Conservation (phyloP, 1,284 basidiomycete genomes). For the Tausonia pullulans region DNA sequence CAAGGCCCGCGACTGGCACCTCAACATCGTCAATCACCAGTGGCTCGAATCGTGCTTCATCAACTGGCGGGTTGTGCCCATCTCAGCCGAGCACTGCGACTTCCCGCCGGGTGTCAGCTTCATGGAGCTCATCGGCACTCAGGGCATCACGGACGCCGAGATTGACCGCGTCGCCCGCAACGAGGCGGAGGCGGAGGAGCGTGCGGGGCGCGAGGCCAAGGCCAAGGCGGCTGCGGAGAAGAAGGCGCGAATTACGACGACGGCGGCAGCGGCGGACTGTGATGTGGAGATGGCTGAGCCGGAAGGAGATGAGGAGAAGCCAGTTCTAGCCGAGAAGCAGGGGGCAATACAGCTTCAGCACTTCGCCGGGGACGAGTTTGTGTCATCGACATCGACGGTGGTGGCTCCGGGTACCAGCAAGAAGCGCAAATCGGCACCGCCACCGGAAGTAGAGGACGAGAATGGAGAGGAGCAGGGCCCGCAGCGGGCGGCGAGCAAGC, state of each 20-base stretch:
- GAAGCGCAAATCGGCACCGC: too few relatives aligned
- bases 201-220: conserved; percentile 27
- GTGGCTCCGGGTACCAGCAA: too few relatives aligned
- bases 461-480: too few relatives aligned
- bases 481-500: too few relatives aligned
- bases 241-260: background rate
- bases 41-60: conserved; percentile 83
- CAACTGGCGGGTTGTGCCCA: conserved; percentile 45
- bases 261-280: too few relatives aligned
- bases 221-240: background rate
- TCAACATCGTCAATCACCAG: conserved; percentile 73
- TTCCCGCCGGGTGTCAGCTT: conserved; percentile 60
- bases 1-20: conserved; percentile 64
- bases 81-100: conserved; percentile 29
- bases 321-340: too few relatives aligned
- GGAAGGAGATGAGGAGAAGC: too few relatives aligned
- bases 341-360: too few relatives aligned
- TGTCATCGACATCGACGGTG: too few relatives aligned
- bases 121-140: conserved; percentile 46
- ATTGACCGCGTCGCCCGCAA: background rate
- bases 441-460: too few relatives aligned
- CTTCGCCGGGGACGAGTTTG: too few relatives aligned
- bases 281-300: too few relatives aligned
- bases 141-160: conserved; percentile 33
- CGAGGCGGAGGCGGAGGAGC: conserved; percentile 22